Conservation (phyloP, 2,329 filamentous ascomycete species). For the Aspergillus costaricaensis region DNA sequence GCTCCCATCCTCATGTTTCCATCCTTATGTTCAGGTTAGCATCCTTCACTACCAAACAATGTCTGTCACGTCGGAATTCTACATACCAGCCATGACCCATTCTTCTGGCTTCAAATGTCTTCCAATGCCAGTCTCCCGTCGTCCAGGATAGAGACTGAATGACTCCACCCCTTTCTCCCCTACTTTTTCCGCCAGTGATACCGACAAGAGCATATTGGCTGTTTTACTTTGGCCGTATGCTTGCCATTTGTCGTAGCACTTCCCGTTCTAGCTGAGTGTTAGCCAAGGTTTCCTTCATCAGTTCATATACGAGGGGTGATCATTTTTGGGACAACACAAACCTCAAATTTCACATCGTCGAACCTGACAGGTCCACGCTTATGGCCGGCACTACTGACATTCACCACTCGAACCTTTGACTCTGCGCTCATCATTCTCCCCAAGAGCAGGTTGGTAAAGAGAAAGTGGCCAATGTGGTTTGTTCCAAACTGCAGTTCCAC, state of each 20-base stretch:
- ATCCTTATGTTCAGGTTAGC: background rate
- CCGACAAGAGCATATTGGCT: slow-evolving; percentile 7
- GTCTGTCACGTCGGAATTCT: too few species aligned
- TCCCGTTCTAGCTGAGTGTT: background rate
- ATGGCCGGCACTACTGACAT: slow-evolving; percentile 3
- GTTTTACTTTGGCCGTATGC: slow-evolving; percentile 8
- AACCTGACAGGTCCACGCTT: background rate
- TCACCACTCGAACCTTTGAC: background rate
- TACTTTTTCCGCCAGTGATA: background rate
- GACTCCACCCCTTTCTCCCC: background rate
- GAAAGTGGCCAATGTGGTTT: slow-evolving; percentile 6
- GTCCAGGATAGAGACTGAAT: slow-evolving; percentile 7
- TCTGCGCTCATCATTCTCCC: background rate
- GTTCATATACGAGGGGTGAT: too few species aligned
- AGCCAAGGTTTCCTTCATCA: background rate
- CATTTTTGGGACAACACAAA: background rate
- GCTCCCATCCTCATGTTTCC: background rate
- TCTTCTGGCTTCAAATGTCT: slow-evolving; percentile 3
- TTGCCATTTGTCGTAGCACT: slow-evolving; percentile 11
- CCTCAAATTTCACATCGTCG: slow-evolving; percentile 4
- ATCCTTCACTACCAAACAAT: background rate
- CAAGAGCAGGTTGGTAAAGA: background rate
- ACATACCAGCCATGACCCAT: slow-evolving; percentile 3
- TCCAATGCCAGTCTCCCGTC: background rate
- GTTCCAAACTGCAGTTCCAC: slow-evolving; percentile 8